Conservation (phyloP, 768 basidiomycete species). For the Rhizopogon vesiculosus region DNA sequence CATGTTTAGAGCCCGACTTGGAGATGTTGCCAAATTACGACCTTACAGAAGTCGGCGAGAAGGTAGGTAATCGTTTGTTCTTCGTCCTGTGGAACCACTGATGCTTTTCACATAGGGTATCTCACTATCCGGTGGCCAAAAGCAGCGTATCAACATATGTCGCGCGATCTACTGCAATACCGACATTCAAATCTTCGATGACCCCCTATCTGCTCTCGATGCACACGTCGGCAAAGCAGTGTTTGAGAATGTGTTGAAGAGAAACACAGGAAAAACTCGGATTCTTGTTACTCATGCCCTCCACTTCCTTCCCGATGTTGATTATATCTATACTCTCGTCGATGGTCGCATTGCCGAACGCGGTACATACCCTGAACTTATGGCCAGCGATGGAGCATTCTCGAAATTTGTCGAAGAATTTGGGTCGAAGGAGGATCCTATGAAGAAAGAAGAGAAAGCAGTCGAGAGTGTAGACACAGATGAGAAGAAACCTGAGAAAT, state of each 20-base stretch:
- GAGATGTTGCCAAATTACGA: no score
- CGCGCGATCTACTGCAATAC: slow-evolving; percentile 84
- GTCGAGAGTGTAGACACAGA: slow-evolving; percentile 26
- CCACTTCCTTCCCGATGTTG: no score
- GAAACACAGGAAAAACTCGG: slow-evolving; percentile 66
- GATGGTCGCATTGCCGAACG: no score
- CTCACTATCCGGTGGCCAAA: slow-evolving; percentile 79
- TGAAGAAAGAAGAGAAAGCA: slow-evolving; percentile 37
- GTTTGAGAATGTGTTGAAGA: slow-evolving; percentile 78
- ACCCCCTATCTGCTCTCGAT: slow-evolving; percentile 87
- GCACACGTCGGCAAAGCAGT: slow-evolving; percentile 88
- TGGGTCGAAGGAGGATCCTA: slow-evolving; percentile 54
- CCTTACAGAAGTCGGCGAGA: slow-evolving; percentile 89
- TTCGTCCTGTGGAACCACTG: slow-evolving; percentile 4
- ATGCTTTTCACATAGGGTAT: slow-evolving; percentile 51
- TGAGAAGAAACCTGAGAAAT: slow-evolving; percentile 31
- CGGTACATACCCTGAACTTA: slow-evolving; percentile 70
- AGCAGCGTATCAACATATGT: slow-evolving; percentile 81
- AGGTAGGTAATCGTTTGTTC: slow-evolving; percentile 24
- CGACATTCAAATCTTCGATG: slow-evolving; percentile 82
- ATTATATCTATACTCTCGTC: no score
- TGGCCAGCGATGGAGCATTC: slow-evolving; percentile 61
- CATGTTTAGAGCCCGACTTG: slow-evolving; percentile 78
- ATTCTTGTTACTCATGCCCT: no score
- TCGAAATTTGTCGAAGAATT: slow-evolving; percentile 73